phyloP scores from a whole-genome alignment of 805 yeast genomes.

The Ogataea salicorniae region DNA sequence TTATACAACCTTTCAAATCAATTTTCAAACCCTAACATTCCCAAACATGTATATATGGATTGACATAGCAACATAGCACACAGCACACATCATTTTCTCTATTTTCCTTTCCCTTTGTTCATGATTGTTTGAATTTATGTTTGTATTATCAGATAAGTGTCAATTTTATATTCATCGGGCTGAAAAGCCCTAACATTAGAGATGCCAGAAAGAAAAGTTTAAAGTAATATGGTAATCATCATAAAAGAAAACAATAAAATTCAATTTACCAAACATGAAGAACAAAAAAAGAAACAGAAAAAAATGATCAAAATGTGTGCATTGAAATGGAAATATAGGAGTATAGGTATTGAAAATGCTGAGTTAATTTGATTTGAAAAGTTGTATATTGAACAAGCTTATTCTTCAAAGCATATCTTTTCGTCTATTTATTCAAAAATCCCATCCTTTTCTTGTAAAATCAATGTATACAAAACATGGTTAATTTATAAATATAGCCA shows the following conservation, averaged over 20 bases:
- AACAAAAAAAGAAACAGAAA: not conserved
- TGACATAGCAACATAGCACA: too few species aligned
- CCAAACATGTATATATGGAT: not conserved
- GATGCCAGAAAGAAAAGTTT: conserved; percentile 79
- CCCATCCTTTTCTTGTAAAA: too few species aligned
- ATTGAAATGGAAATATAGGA: not conserved
- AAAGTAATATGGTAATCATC: conserved; percentile 22
- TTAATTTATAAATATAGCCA: too few species aligned
- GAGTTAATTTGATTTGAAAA: too few species aligned
- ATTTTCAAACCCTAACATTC: not conserved
- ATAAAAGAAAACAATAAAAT: conserved; percentile 4
- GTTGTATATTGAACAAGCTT: too few species aligned
- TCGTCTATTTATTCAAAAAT: too few species aligned
- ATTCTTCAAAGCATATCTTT: too few species aligned
- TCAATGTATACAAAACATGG: too few species aligned
- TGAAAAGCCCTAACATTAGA: conserved; percentile 78
- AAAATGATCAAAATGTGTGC: not conserved
- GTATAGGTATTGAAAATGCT: too few species aligned
- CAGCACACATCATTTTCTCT: not conserved
- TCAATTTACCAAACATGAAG: not conserved
- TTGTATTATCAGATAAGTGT: conserved; percentile 51
- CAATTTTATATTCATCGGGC: conserved; percentile 78
- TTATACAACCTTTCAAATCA: too few species aligned
- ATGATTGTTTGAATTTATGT: conserved; percentile 1
- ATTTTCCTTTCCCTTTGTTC: not conserved